Base-by-base conservation (phyloP, 441 rosid genomes). In the Iberis amara region DNA sequence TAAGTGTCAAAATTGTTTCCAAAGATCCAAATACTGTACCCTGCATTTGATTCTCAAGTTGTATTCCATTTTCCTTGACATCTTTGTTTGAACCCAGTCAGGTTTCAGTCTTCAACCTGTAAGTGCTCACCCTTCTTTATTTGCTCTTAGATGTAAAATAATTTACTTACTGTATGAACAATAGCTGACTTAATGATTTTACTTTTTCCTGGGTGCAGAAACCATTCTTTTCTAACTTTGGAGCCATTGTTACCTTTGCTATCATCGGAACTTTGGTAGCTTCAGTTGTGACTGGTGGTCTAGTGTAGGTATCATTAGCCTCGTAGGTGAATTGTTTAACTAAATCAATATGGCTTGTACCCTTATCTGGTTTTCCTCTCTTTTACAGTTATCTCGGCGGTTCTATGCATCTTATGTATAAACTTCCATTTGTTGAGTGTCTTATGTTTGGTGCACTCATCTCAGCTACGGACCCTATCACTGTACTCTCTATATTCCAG, bases 361-460 rank as follows among this genome's bases (percentile, higher is more conserved):
- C 8, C 52, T 61, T 52, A 23, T 41, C 57, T 43, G 15, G 9
- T 5, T 48, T 36, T 36, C 24, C 28, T 6, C 10, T 26, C 51
- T 60, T 44, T 58, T 61, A 53, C 73, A 91, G 96, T 62, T 91
- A 91, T 64, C 83, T 88, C 35, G 98, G 98, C 4, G 98, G 98
- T 49, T 59, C 79, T 12, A 52, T 71, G 70, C 80, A 35, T 74
- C 87, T 88, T 66, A 91, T 86, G 87, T 91, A 80, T 69, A 70
- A 59, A 65, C 94, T 91, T 64, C 95, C 98, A 12, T 77, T 83
- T 53, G 79, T 85, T 55, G 96, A 91, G 70, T 91, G 98, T 52
- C 79, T 91, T 30, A 91, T 88, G 96, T 91, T 91, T 62, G 98
- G 98, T 57, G 85, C 98, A 44, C 91, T 91, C 39, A 88, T 91